phyloP scores from a whole-genome alignment of 768 basidiomycete genomes.

The Amylocystis lapponica region DNA sequence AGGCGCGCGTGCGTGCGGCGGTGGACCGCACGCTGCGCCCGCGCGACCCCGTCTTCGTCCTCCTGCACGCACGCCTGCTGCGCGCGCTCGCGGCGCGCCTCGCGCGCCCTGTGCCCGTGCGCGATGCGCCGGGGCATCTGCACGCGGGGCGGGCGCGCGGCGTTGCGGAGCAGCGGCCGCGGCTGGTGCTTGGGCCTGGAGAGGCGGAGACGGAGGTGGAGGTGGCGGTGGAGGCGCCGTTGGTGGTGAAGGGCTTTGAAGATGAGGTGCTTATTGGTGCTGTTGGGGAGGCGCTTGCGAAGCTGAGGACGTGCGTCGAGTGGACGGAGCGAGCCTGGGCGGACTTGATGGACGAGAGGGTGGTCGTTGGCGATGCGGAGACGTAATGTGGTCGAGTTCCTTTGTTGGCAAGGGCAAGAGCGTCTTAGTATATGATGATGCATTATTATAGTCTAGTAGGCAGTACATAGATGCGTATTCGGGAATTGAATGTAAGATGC shows the following conservation, averaged over 20 bases:
- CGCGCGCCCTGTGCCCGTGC: constrained; percentile 3
- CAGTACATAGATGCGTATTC: no score
- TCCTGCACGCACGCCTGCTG: constrained; percentile 56
- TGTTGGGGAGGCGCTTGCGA: constrained; percentile 35
- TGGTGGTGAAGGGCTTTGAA: constrained; percentile 60
- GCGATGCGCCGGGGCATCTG: constrained; percentile 10
- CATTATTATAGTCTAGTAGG: no score
- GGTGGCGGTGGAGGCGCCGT: constrained; percentile 3
- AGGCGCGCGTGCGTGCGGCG: constrained; percentile 47
- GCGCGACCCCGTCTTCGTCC: constrained; percentile 58
- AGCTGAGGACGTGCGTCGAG: constrained; percentile 34
- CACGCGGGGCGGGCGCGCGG: constrained; percentile 16
- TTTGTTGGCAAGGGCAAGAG: no score
- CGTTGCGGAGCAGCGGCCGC: constrained; percentile 10
- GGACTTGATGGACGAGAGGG: constrained; percentile 36
- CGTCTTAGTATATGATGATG: no score
- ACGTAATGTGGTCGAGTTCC: no score
- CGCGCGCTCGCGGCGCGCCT: constrained; percentile 30
- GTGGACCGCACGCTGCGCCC: constrained; percentile 59
- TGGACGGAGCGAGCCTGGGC: constrained; percentile 59
- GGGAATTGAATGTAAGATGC: no score
- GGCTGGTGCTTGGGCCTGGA: constrained; percentile 7
- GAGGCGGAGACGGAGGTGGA: constrained; percentile 4
- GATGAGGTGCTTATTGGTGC: constrained; percentile 48
- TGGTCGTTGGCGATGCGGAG: no score